These are phyloP conservation scores for Rhizodiscina lignyota DNA, from an alignment of 495 filamentous ascomycete genomes.

Conservation along the genomic window DNA sequence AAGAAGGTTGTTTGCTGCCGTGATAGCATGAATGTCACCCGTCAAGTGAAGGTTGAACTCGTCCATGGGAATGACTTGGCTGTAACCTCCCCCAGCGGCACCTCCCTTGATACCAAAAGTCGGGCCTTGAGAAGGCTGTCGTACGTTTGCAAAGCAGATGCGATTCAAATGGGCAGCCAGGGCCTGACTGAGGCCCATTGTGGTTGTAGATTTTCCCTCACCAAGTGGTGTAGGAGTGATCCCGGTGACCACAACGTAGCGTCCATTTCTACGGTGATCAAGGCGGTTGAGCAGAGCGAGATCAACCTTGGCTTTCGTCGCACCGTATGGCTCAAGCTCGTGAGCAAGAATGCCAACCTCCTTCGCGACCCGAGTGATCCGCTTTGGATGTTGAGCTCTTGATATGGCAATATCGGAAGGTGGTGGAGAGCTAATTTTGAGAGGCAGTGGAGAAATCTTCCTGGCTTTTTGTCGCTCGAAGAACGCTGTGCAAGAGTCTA, in stretches of 20 bases:
- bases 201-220: conserved; percentile 98
- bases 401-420: conserved; percentile 92
- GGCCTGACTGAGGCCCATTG: conserved; percentile 88
- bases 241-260: conserved; percentile 81
- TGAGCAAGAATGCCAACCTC: conserved; percentile 74
- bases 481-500: conserved; percentile 61
- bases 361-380: conserved; percentile 62
- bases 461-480: conserved; percentile 69
- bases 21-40: conserved; percentile 94
- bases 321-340: conserved; percentile 87
- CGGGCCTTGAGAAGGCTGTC: conserved; percentile 91
- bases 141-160: conserved; percentile 86
- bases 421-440: conserved; percentile 59
- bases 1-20: conserved; percentile 95
- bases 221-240: conserved; percentile 97
- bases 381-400: conserved; percentile 74
- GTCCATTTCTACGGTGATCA: conserved; percentile 69
- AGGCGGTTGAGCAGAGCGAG: conserved; percentile 67
- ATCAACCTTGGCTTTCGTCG: conserved; percentile 89
- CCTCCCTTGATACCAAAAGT: conserved; percentile 99
- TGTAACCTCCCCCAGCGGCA: conserved; percentile 92
- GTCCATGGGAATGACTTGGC: conserved; percentile 98
- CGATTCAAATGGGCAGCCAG: conserved; percentile 75
- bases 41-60: conserved; percentile 98
- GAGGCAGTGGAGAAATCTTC: conserved; percentile 57